Percentiles rank a stretch among this genome's conserved stretches.
phyloP scores from a whole-genome alignment of 495 filamentous ascomycete species.

The Penicillium cosmopolitanum region DNA sequence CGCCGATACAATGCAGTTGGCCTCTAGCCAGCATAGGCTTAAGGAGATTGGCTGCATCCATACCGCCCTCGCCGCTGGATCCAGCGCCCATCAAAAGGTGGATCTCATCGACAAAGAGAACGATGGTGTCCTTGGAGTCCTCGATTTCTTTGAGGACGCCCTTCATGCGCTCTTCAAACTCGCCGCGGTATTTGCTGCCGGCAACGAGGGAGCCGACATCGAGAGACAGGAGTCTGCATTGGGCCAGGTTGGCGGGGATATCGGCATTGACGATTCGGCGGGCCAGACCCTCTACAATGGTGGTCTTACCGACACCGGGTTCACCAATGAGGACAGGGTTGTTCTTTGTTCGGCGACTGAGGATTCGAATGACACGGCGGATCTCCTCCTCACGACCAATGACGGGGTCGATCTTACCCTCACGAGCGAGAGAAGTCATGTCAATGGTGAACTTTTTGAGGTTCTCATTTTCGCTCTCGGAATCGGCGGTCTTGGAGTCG shows the following conservation, averaged over 20 bases:
- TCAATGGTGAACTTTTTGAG: conserved; percentile 97
- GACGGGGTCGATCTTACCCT: conserved; percentile 97
- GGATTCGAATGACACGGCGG: conserved; percentile 87
- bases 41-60: conserved; percentile 96
- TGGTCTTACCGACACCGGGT: conserved; percentile 98
- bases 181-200: conserved; percentile 95
- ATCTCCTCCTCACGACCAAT: conserved; percentile 98
- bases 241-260: conserved; percentile 92
- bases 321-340: conserved; percentile 96
- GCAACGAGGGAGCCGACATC: conserved; percentile 95
- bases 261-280: conserved; percentile 93
- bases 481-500: conserved; percentile 92
- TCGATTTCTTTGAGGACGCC: conserved; percentile 96
- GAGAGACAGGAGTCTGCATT: conserved; percentile 89
- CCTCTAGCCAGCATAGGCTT: conserved; percentile 97
- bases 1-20: conserved; percentile 96
- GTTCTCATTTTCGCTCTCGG: conserved; percentile 88
- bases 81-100: conserved; percentile 98
- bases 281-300: conserved; percentile 95
- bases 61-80: conserved; percentile 89
- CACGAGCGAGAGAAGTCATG: conserved; percentile 90
- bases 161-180: conserved; percentile 99
- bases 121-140: conserved; percentile 94
- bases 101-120: conserved; percentile 98
- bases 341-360: conserved; percentile 95